A percentile compares a stretch with the other conserved stretches of the same genome.
Evolutionary conservation across 345 rosid genomes (phyloP).

Genomic region (Orychophragmus violaceus): DNA sequence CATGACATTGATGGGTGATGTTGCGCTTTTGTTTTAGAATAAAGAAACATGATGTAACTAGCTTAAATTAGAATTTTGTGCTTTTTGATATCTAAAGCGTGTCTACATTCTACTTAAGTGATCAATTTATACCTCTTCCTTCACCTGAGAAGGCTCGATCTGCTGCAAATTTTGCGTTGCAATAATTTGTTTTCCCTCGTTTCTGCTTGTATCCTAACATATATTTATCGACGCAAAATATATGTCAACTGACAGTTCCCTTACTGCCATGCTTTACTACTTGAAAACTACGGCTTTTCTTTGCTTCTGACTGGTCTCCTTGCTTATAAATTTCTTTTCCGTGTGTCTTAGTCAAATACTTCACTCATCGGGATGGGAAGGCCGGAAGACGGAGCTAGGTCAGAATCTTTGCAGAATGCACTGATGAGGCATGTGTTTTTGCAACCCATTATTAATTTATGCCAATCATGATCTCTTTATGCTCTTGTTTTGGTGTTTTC

Average conservation of each 20-base stretch:
- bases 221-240: no score
- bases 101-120: background rate
- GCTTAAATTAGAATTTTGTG: background rate
- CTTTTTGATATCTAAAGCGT: background rate
- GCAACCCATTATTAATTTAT: conserved; percentile 26
- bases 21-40: background rate
- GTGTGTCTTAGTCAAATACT: conserved; percentile 27
- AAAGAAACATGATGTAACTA: background rate
- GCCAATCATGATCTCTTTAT: conserved; percentile 24
- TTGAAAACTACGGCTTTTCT: conserved; percentile 27
- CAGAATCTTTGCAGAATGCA: conserved; percentile 55
- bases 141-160: background rate
- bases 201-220: conserved; percentile 23
- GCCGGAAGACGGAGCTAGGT: conserved; percentile 49
- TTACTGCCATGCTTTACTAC: conserved; percentile 30
- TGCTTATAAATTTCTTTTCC: conserved; percentile 9
- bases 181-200: background rate
- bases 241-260: conserved; percentile 16
- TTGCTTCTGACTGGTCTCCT: conserved; percentile 4
- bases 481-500: conserved; percentile 11
- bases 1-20: background rate
- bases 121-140: background rate
- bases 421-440: conserved; percentile 45
- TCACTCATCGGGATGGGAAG: conserved; percentile 33
- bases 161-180: background rate